Evolutionary conservation across 148 eudicot species (phyloP).

Genomic region (Simmondsia chinensis): DNA sequence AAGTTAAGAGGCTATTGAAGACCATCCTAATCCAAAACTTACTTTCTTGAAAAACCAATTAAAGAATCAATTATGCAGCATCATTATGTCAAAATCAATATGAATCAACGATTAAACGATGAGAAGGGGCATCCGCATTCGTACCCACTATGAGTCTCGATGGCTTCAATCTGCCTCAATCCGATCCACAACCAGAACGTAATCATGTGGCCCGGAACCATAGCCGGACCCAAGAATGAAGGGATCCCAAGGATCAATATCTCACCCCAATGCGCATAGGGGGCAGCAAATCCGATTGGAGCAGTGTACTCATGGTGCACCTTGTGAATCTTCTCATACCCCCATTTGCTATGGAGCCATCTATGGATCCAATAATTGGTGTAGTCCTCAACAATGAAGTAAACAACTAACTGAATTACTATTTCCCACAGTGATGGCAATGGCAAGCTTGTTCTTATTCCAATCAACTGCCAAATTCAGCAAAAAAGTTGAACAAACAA

Average conservation of each 20-base stretch:
- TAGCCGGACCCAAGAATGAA: slow-evolving; percentile 79
- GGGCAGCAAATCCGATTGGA: slow-evolving; percentile 80
- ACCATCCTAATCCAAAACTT: slow-evolving; percentile 7
- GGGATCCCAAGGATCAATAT: slow-evolving; percentile 87
- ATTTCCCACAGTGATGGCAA: slow-evolving; percentile 76
- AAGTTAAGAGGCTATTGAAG: slow-evolving; percentile 12
- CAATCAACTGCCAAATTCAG: slow-evolving; percentile 51
- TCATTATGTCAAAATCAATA: slow-evolving; percentile 20
- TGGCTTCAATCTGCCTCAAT: slow-evolving; percentile 93
- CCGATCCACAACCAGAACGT: slow-evolving; percentile 93
- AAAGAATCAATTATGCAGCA: slow-evolving; percentile 10
- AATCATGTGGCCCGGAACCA: slow-evolving; percentile 87
- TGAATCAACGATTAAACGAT: slow-evolving; percentile 5
- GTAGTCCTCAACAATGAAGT: slow-evolving; percentile 76
- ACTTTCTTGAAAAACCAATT: slow-evolving; percentile 15
- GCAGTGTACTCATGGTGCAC: slow-evolving; percentile 96
- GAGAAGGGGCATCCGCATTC: slow-evolving; percentile 28
- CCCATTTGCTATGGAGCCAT: slow-evolving; percentile 73
- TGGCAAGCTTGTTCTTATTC: slow-evolving; percentile 74
- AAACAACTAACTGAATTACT: slow-evolving; percentile 50
- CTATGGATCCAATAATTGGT: slow-evolving; percentile 91
- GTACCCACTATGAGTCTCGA: slow-evolving; percentile 98
- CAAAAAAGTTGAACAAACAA: too few relatives aligned
- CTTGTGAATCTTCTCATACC: slow-evolving; percentile 80
- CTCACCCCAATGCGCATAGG: slow-evolving; percentile 95